Evolutionary conservation across 192 early-diverging fungal species (phyloP), one percentile per base, ranked within the genome.

Genomic region (Coemansia sp.): DNA sequence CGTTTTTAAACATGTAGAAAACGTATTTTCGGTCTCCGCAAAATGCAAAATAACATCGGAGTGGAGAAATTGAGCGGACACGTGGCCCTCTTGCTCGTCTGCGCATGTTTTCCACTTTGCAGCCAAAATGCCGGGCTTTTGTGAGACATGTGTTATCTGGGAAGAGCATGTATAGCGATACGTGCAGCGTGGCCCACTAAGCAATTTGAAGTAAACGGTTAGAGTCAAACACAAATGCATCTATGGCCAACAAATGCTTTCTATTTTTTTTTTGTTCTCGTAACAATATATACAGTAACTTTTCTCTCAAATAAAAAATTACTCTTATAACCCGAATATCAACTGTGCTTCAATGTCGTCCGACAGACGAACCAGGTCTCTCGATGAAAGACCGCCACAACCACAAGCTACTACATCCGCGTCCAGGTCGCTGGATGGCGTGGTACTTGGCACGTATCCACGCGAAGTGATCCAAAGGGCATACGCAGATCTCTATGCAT

Each of bases 401-500:
- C 11, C 16, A 29, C 20, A 45, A 8, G 7, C 10, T 12, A 45
- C 12, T 17, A 8, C 56, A 66, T 14, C 17, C 28, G 32, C 28
- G 32, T 22, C 22, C 3, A 54, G 30, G 11, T 72, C 75, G 29
- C 40, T 72, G 42, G 64, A 68, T 18, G 63, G 71, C 25, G 52
- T 76, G 10, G 48, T 52, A 14, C 55, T 76, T 8, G 14, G 25
- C 31, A 20, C 42, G 10, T 62, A 60, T 29, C 48, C 62, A 0
- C 61, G 25, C 10, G 18, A 48, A 16, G 12, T 42, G 5, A 32
- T 38, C 3, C 63, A 61, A 12, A 60, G 22, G 16, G 33, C 40
- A 14, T 75, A 75, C 50, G 59, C 45, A 30, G 67, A 69, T 0
- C 63, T 57, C 1, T 76, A 71, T 42, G 64, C 74, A 1, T 68